Percentiles rank a stretch among this genome's conserved stretches.
phyloP scores from a whole-genome alignment of 1,284 basidiomycete genomes.

The Naganishia sp. region DNA sequence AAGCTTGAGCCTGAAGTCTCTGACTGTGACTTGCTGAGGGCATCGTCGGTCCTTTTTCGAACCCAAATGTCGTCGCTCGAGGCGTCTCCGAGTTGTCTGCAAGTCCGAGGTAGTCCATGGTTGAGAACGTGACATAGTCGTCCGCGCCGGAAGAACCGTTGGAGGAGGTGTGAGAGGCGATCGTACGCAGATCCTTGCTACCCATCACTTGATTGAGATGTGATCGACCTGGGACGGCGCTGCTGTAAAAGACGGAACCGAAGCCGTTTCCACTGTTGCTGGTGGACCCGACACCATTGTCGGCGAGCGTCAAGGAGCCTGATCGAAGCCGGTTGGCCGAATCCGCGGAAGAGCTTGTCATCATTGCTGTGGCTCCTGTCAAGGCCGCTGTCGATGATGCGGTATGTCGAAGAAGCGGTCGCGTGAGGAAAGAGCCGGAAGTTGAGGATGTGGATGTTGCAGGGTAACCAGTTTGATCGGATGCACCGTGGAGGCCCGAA shows the following conservation, averaged over 20 bases:
- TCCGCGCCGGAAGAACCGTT: slow-evolving; percentile 68
- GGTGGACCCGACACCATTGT: slow-evolving; percentile 64
- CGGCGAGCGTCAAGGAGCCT: slow-evolving; percentile 78
- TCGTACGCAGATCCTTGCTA: slow-evolving; percentile 37
- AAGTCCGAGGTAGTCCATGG: slow-evolving; percentile 89
- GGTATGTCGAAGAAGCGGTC: slow-evolving; percentile 75
- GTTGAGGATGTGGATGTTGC: slow-evolving; percentile 15
- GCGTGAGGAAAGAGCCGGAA: slow-evolving; percentile 43
- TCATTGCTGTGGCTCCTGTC: slow-evolving; percentile 43
- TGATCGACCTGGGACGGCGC: slow-evolving; percentile 15
- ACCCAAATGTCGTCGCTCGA: slow-evolving; percentile 32
- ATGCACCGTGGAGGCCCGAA: slow-evolving; percentile 10
- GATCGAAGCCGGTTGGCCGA: slow-evolving; percentile 76
- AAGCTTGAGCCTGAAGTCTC: slow-evolving; percentile 65
- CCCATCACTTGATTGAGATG: slow-evolving; percentile 37
- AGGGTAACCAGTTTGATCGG: slow-evolving; percentile 10
- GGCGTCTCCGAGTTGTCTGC: slow-evolving; percentile 60
- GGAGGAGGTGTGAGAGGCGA: slow-evolving; percentile 35
- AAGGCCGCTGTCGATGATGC: slow-evolving; percentile 64
- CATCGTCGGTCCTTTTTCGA: slow-evolving; percentile 44
- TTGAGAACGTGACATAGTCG: slow-evolving; percentile 88
- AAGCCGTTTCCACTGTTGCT: slow-evolving; percentile 60
- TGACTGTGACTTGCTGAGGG: slow-evolving; percentile 38
- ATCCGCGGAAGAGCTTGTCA: slow-evolving; percentile 12
- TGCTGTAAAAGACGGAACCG: slow-evolving; percentile 70